Percentiles rank a stretch among this genome's conserved stretches.
These are phyloP conservation scores for Gymnopilus junonius DNA, from an alignment of 768 basidiomycete genomes.

Conservation along the genomic window DNA sequence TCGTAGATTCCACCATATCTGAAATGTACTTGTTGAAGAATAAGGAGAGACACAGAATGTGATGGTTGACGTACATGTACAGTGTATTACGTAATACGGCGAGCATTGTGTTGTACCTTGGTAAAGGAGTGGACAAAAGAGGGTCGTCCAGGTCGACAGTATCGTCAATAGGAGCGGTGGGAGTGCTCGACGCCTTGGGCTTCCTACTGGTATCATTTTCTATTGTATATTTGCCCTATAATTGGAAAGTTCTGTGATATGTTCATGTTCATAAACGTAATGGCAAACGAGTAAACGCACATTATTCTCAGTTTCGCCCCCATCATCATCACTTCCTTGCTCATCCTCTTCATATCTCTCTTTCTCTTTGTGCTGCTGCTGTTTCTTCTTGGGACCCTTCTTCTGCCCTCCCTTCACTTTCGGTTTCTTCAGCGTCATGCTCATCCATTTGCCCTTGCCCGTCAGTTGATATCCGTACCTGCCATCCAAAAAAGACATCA, in stretches of 20 bases:
- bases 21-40: not conserved
- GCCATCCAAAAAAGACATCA: not conserved
- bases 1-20: slow-evolving; percentile 93
- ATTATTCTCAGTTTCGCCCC: slow-evolving; percentile 9
- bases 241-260: too few relatives aligned
- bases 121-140: slow-evolving; percentile 60
- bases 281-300: not conserved
- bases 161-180: slow-evolving; percentile 1
- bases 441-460: slow-evolving; percentile 80
- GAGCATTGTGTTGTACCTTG: slow-evolving; percentile 89
- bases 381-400: slow-evolving; percentile 46
- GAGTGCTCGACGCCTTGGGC: not conserved
- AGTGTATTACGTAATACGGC: slow-evolving; percentile 83
- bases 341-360: slow-evolving; percentile 23
- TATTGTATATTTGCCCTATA: not conserved
- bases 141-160: slow-evolving; percentile 66
- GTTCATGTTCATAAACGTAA: too few relatives aligned
- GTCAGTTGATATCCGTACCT: slow-evolving; percentile 81
- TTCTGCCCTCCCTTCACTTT: slow-evolving; percentile 52
- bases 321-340: slow-evolving; percentile 18
- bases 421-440: slow-evolving; percentile 74
- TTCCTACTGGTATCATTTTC: not conserved
- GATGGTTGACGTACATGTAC: slow-evolving; percentile 65
- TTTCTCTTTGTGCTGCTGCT: slow-evolving; percentile 21
- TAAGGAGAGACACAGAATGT: not conserved